Evolutionary conservation across 352 stramenopile genomes (phyloP), one percentile per base, ranked within the genome.

Genomic region (Ophiocytium majus): DNA sequence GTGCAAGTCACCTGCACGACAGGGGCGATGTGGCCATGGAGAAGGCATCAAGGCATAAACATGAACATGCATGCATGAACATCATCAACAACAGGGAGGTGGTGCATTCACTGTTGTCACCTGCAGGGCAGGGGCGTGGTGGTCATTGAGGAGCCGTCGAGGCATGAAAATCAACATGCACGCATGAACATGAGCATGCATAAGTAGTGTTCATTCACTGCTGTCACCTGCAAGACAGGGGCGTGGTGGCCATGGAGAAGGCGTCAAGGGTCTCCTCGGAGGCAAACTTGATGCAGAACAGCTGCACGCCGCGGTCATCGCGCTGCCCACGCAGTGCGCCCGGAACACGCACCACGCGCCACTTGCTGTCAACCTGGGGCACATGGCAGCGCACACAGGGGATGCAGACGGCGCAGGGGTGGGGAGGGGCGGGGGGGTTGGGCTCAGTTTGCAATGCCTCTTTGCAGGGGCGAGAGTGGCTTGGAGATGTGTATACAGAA

Each of bases 211-310:
- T 57, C 43, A 57, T 57, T 57, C 5, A 57, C 43, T 5, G 64
- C 64, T 17, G 5, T 17, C 17, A 81, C 75, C 75, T 81, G 75
- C 10, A 49, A 17, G 75, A 50, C 5, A 37, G 17, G 5, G 19
- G 1, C 19, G 32, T 33, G 5, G 75, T 63, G 5, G 36, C 1
- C 1, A 33, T 28, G 1, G 19, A 50, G 75, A 81, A 81, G 28
- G 75, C 31, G 10, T 28, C 75, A 1, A 81, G 31, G 5, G 49
- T 36, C 19, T 81, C 36, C 5, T 81, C 75, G 50, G 10, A 63
- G 35, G 75, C 75, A 81, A 81, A 81, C 36, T 81, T 81, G 5
- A 81, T 81, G 50, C 75, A 81, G 19, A 81, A 81, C n/a, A 63
- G 75, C 50, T 37, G 75, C n/a, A 81, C 36, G 50, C 32, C 5